phyloP scores from a whole-genome alignment of 208 protist species.

The Phytomonas serpens region DNA sequence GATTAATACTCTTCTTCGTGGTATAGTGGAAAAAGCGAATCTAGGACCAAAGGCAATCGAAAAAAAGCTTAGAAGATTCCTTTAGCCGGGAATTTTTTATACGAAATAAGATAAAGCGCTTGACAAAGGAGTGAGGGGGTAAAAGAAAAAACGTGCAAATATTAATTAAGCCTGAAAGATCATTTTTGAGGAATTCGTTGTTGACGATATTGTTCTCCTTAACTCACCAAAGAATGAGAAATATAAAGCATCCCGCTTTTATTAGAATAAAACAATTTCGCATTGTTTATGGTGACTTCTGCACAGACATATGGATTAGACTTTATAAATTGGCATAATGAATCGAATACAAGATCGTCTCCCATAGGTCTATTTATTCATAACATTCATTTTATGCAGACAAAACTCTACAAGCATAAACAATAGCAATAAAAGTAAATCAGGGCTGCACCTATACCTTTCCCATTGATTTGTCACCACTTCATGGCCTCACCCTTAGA shows the following conservation, averaged over 20 bases:
- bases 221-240: neutral
- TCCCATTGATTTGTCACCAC: neutral
- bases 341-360: neutral
- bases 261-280: neutral
- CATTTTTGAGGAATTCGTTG: neutral
- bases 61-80: neutral
- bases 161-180: neutral
- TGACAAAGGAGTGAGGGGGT: conserved; percentile 8
- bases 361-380: neutral
- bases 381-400: conserved; percentile 2
- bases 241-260: neutral
- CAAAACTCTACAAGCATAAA: conserved; percentile 6
- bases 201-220: neutral
- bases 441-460: conserved; percentile 3
- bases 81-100: conserved; percentile 5
- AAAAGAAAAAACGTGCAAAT: conserved; percentile 9
- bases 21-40: neutral
- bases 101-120: neutral
- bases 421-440: conserved; percentile 16
- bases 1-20: neutral
- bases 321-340: neutral
- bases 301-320: neutral
- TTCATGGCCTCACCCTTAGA: conserved; percentile 1
- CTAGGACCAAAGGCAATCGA: conserved; percentile 6
- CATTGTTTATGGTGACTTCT: neutral